These are phyloP conservation scores for Carex arenaria DNA, from an alignment of 202 grass and related monocot genomes.

Conservation along the genomic window DNA sequence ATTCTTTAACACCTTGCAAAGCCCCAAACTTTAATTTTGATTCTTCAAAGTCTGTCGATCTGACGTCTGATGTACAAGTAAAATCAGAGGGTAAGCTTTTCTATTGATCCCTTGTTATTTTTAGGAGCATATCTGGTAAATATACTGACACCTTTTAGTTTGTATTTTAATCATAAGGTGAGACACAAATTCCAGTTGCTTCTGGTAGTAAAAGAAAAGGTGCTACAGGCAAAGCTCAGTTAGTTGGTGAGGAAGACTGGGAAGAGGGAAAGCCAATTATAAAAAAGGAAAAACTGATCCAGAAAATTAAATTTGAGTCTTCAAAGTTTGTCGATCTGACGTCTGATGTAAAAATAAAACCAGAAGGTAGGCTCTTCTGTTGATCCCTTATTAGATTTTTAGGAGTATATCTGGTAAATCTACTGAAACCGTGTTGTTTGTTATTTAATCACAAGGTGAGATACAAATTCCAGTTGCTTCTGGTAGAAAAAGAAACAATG, in stretches of 20 bases:
- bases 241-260: no score
- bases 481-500: not conserved
- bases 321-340: no score
- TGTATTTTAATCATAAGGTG: not conserved
- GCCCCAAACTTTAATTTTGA: not conserved
- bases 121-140: not conserved
- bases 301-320: no score
- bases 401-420: not conserved
- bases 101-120: not conserved
- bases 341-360: not conserved
- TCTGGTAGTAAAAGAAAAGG: not conserved
- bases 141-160: not conserved
- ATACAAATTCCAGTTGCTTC: not conserved
- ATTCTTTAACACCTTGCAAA: not conserved
- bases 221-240: not conserved
- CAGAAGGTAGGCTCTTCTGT: not conserved
- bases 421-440: not conserved
- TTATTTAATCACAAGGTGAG: not conserved
- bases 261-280: not conserved
- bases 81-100: not conserved
- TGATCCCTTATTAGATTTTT: not conserved
- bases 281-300: not conserved
- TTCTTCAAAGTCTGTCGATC: not conserved
- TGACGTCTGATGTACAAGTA: not conserved
- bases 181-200: not conserved